Evolutionary conservation across 176 grass and related monocot genomes (phyloP).

Genomic region (Chloris gayana): DNA sequence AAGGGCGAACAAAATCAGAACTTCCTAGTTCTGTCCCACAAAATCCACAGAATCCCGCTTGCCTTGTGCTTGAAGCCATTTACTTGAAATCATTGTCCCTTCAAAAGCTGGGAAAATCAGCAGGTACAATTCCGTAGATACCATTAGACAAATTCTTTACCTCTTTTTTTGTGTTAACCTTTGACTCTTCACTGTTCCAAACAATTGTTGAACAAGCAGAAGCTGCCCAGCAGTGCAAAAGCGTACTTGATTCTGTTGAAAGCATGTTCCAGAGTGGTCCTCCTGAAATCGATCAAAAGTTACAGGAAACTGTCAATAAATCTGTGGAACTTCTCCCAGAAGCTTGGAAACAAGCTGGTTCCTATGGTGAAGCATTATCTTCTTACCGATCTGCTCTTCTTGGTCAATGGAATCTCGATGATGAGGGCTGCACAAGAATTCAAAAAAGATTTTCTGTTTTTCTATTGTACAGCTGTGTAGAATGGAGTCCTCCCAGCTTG

Average conservation of each 20-base stretch:
- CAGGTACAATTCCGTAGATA: constrained; percentile 46
- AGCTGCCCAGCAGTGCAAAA: constrained; percentile 85
- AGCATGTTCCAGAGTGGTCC: constrained; percentile 78
- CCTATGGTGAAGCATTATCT: constrained; percentile 62
- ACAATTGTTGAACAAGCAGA: constrained; percentile 51
- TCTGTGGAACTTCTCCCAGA: constrained; percentile 92
- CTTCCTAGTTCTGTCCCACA: constrained; percentile 41
- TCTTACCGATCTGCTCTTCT: constrained; percentile 82
- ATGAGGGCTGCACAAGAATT: constrained; percentile 73
- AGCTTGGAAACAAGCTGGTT: constrained; percentile 75
- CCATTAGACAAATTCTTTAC: not conserved
- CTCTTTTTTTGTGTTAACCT: not conserved
- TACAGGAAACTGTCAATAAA: constrained; percentile 88
- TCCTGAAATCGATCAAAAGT: constrained; percentile 79
- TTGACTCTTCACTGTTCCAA: not conserved
- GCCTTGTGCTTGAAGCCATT: constrained; percentile 90
- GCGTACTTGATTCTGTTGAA: constrained; percentile 86
- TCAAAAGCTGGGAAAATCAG: constrained; percentile 76
- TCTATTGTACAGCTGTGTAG: constrained; percentile 63
- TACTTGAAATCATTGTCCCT: constrained; percentile 93
- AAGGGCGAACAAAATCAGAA: constrained; percentile 49
- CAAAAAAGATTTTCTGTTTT: constrained; percentile 83
- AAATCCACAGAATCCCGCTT: constrained; percentile 66
- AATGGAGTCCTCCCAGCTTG: constrained; percentile 59
- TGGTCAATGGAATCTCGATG: constrained; percentile 85